Conservation (phyloP, 2,329 filamentous ascomycete species). For the Phaeosphaeriaceae sp. region DNA sequence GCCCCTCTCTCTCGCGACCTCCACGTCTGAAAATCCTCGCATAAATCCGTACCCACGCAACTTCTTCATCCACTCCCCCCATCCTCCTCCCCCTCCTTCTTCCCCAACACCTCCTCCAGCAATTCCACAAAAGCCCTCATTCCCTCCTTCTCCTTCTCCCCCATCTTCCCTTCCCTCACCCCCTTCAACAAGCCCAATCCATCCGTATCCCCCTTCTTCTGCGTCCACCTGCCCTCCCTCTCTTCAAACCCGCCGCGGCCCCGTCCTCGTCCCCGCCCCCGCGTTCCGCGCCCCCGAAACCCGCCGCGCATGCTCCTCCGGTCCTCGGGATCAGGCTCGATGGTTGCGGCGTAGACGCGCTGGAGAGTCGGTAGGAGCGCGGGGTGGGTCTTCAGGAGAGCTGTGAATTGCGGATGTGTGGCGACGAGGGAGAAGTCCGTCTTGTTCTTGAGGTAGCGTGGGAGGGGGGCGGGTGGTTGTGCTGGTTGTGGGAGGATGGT, state of each 20-base stretch:
- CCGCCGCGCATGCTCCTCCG: constrained; percentile 20
- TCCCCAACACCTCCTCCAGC: constrained; percentile 33
- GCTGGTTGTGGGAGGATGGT: constrained; percentile 32
- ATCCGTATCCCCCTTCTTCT: constrained; percentile 40
- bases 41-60: too few species aligned
- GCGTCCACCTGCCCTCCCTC: constrained; percentile 30
- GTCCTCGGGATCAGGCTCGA: constrained; percentile 40
- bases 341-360: constrained; percentile 43
- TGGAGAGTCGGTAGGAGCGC: constrained; percentile 33
- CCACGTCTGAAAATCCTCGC: too few species aligned
- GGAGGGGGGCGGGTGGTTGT: constrained; percentile 33
- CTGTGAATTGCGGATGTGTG: constrained; percentile 34
- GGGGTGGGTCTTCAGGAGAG: constrained; percentile 36
- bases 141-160: constrained; percentile 45
- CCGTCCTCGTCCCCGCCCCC: constrained; percentile 26
- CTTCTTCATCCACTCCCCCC: background rate
- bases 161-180: constrained; percentile 34
- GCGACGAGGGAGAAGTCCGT: constrained; percentile 41
- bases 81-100: background rate
- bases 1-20: too few species aligned
- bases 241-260: constrained; percentile 22
- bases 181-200: constrained; percentile 37
- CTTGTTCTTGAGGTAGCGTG: constrained; percentile 40
- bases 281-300: constrained; percentile 20
- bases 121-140: constrained; percentile 50